Base-by-base conservation (phyloP, 1,139 yeast genomes). In the Hansenula lynferdii region DNA sequence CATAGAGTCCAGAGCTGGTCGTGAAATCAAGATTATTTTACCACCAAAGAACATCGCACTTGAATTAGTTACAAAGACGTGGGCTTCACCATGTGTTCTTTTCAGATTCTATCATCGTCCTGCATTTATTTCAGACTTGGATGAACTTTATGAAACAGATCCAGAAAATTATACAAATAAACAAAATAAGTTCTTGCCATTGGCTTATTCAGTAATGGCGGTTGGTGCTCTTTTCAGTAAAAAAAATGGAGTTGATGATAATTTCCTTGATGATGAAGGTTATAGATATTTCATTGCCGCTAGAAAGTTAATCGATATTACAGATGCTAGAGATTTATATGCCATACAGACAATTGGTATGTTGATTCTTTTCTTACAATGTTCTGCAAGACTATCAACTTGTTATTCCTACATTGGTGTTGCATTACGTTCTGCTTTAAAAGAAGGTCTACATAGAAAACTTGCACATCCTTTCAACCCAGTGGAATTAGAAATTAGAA, bases 381-480 rank as follows among this genome's bases (percentile, higher is more conserved):
- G 96, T 57, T 84, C 95, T 3, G 96, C 96, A 1, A 70, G 96
- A 44, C 67, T 90, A 42, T 83, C 95, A 0, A 86, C 96, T 0
- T 89, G 97, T 61, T 89, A 89, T 58, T 81, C 95, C 0, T 89
- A 86, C 58, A 85, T 87, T 48, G 96, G 97, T n/a, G 83, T 86
- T 37, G 97, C 96, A 0, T 65, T 89, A 51, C 69, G 97, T 56
- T 82, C 92, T 37, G 95, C 95, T 0, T 64, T 89, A 37, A 74
- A 94, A 48, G 94, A 87, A 54, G 97, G 97, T 1, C 67, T 86
- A 26, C 97, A 89, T 59, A 69, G 97, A 48, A 81, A 82, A 51
- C 68, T 85, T 40, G 70, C 77, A 23, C 75, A 72, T 53, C 75
- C 72, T 1, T 77, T 85, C 51, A 83, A 84, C 50, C 95, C 95